These are phyloP conservation scores for Chrysoporthe austroafricana DNA, from an alignment of 2,329 filamentous ascomycete genomes.

Conservation along the genomic window DNA sequence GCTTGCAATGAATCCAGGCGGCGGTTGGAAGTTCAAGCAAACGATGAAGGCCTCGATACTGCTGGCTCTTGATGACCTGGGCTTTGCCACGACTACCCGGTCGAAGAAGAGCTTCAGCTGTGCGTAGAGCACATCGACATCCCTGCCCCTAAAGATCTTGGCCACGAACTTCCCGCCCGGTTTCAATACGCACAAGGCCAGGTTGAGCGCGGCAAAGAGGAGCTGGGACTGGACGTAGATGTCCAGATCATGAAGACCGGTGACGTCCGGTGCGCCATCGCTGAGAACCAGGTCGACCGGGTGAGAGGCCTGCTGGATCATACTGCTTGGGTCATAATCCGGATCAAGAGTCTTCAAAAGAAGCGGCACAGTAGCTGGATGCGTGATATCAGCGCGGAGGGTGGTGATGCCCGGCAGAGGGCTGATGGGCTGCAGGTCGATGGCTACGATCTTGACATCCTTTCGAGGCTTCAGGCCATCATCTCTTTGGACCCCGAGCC, in stretches of 20 bases:
- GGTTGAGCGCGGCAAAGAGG: constrained; percentile 89
- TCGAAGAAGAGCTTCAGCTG: constrained; percentile 92
- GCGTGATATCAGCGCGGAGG: constrained; percentile 93
- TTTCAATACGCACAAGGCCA: constrained; percentile 88
- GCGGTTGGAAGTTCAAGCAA: constrained; percentile 85
- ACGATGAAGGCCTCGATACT: constrained; percentile 97
- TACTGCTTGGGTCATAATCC: constrained; percentile 56
- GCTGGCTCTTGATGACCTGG: constrained; percentile 90
- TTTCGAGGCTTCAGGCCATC: constrained; percentile 52
- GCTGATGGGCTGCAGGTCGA: constrained; percentile 95
- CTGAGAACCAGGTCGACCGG: constrained; percentile 93
- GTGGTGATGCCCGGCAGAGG: constrained; percentile 91
- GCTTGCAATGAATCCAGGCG: constrained; percentile 74
- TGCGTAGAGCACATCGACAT: constrained; percentile 93
- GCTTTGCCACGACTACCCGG: constrained; percentile 88
- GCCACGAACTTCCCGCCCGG: constrained; percentile 96
- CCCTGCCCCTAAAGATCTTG: constrained; percentile 93
- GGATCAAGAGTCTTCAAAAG: constrained; percentile 84
- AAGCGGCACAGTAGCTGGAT: constrained; percentile 90
- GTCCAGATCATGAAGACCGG: constrained; percentile 93
- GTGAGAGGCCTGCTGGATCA: constrained; percentile 62
- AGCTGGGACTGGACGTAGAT: constrained; percentile 98
- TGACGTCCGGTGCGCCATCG: constrained; percentile 95
- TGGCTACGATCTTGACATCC: constrained; percentile 91
- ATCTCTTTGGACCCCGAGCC: constrained; percentile 28